phyloP scores from a whole-genome alignment of 73 alveolate species.

The Uronychia binucleata region DNA sequence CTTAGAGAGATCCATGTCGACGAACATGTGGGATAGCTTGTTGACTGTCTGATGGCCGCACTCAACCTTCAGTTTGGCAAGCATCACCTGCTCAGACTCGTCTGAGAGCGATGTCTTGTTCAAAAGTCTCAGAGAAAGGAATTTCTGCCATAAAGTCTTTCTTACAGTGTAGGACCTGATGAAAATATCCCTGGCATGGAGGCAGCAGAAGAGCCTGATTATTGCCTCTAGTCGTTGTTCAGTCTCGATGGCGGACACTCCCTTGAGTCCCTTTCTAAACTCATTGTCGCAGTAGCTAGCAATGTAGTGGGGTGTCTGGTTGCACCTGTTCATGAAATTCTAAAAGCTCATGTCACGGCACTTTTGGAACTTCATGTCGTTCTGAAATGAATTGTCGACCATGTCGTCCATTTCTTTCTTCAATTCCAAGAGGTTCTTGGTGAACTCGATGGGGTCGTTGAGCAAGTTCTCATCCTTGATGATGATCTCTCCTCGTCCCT shows the following conservation, averaged over 20 bases:
- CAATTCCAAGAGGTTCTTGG: slow-evolving; percentile 72
- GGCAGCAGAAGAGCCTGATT: slow-evolving; percentile 78
- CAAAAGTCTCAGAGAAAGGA: slow-evolving; percentile 73
- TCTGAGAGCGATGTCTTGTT: slow-evolving; percentile 65
- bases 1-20: slow-evolving; percentile 77
- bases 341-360: slow-evolving; percentile 69
- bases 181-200: slow-evolving; percentile 80
- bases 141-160: slow-evolving; percentile 10
- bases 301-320: slow-evolving; percentile 74
- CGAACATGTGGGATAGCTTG: slow-evolving; percentile 79
- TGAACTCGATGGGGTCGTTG: slow-evolving; percentile 83
- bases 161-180: slow-evolving; percentile 63
- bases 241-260: slow-evolving; percentile 69
- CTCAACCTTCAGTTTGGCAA: slow-evolving; percentile 80
- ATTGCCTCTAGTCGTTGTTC: slow-evolving; percentile 77
- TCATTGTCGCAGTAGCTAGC: slow-evolving; percentile 84
- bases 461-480: slow-evolving; percentile 70
- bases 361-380: slow-evolving; percentile 75
- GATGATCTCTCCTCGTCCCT: slow-evolving; percentile 76
- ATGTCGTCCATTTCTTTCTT: slow-evolving; percentile 86
- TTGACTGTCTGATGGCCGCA: slow-evolving; percentile 78
- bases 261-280: slow-evolving; percentile 84
- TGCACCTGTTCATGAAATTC: slow-evolving; percentile 76
- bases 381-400: slow-evolving; percentile 72
- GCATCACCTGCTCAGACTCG: slow-evolving; percentile 77